phyloP scores from a whole-genome alignment of 306 rosid genomes.

The Neltuma alba region DNA sequence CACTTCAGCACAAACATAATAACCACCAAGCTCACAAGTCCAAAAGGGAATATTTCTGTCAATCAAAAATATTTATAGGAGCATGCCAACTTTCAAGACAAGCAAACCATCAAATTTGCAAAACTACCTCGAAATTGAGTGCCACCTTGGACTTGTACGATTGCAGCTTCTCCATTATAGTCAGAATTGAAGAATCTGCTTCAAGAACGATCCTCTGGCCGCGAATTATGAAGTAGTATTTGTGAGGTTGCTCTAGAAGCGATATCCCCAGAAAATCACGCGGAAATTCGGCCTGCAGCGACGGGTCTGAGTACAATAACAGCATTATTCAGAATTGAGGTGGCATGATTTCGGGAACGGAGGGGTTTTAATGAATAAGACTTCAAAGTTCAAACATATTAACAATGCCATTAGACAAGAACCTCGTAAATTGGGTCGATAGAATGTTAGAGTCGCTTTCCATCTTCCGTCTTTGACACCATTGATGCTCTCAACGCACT shows the following conservation, averaged over 20 bases:
- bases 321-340: not conserved
- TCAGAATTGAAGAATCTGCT: slow-evolving; percentile 77
- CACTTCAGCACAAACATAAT: slow-evolving; percentile 1
- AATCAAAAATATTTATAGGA: not conserved
- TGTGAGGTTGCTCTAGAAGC: slow-evolving; percentile 77
- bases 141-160: slow-evolving; percentile 81
- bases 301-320: slow-evolving; percentile 45
- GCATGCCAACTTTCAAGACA: not conserved
- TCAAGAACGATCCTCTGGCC: slow-evolving; percentile 74
- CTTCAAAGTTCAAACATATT: not conserved
- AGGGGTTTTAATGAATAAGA: not conserved
- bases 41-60: not conserved
- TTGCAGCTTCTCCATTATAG: slow-evolving; percentile 91
- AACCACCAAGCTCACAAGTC: not conserved
- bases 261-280: slow-evolving; percentile 83
- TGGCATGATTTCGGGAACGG: not conserved
- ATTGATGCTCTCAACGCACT: slow-evolving; percentile 79
- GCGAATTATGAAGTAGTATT: slow-evolving; percentile 79
- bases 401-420: not conserved
- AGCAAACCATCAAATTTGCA: not conserved
- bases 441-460: slow-evolving; percentile 86
- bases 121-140: slow-evolving; percentile 75
- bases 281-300: slow-evolving; percentile 57
- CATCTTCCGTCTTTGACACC: slow-evolving; percentile 88
- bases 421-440: slow-evolving; percentile 88